A percentile compares a stretch with the other conserved stretches of the same genome.
Conservation (phyloP, 139 green algal genomes). For the Dunaliella primolecta region DNA sequence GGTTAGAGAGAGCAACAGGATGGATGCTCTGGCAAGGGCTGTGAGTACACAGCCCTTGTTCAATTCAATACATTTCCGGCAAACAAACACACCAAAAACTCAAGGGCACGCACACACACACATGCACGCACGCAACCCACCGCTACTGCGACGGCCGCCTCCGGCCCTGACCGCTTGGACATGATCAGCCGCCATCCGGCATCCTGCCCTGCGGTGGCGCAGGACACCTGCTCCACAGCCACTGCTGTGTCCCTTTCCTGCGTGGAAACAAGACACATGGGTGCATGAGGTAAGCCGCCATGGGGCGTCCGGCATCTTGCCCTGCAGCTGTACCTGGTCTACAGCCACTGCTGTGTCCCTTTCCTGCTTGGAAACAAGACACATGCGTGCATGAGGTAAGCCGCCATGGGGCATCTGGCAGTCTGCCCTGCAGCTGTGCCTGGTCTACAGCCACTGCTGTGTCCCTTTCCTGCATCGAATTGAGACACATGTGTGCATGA, state of each 20-base stretch:
- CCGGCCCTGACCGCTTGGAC: not conserved
- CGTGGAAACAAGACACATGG: too few species aligned
- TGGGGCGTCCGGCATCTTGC: not conserved
- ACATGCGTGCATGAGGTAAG: too few species aligned
- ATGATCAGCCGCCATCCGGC: constrained; percentile 8
- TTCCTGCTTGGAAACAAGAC: too few species aligned
- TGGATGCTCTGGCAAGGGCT: too few species aligned
- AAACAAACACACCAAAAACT: too few species aligned
- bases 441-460: constrained; percentile 12
- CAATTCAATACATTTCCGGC: too few species aligned
- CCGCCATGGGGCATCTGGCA: too few species aligned
- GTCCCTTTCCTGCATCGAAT: not conserved
- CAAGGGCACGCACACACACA: not conserved
- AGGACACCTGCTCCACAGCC: constrained; percentile 20
- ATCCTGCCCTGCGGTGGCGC: constrained; percentile 5
- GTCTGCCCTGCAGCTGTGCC: constrained; percentile 7
- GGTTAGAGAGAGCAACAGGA: too few species aligned
- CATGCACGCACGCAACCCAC: not conserved
- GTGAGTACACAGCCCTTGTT: too few species aligned
- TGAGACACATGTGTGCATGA: too few species aligned
- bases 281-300: too few species aligned
- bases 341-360: not conserved
- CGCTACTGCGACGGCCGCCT: not conserved
- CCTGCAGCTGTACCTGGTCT: constrained; percentile 22
- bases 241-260: not conserved